A percentile compares a stretch with the other conserved stretches of the same genome.
phyloP scores from a whole-genome alignment of 2,329 filamentous ascomycete species.

The Cladophialophora bantiana region DNA sequence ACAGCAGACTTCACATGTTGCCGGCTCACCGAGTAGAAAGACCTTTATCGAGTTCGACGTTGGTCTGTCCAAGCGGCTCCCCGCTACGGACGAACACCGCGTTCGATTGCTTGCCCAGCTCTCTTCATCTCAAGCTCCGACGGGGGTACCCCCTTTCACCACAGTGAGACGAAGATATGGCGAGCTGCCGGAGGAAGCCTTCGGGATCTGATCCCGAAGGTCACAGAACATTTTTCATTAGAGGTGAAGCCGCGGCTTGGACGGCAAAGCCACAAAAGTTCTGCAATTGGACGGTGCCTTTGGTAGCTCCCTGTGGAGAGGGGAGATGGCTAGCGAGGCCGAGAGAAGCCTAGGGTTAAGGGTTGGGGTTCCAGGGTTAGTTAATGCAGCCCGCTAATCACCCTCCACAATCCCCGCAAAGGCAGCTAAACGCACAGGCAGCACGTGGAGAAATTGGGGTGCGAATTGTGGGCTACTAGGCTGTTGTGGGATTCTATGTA shows the following conservation, averaged over 20 bases:
- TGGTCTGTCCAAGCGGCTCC: not conserved
- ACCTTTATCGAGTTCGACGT: not conserved
- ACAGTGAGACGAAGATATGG: not conserved
- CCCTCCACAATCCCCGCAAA: not conserved
- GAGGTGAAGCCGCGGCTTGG: not conserved
- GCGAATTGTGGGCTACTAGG: not conserved
- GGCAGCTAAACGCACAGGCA: not conserved
- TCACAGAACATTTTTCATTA: not conserved
- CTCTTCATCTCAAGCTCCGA: not conserved
- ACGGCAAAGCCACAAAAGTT: not conserved
- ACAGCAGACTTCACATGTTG: not conserved
- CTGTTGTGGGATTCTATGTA: not conserved
- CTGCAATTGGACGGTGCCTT: not conserved
- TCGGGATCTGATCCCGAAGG: constrained; percentile 7
- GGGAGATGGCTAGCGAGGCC: no score
- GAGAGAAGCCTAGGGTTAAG: not conserved
- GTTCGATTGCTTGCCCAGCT: not conserved
- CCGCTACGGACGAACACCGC: not conserved
- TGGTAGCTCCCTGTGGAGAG: not conserved
- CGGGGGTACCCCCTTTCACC: not conserved
- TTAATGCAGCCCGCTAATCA: not conserved
- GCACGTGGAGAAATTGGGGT: constrained; percentile 1
- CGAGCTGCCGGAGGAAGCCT: not conserved
- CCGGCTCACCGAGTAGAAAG: not conserved
- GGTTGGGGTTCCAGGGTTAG: not conserved